These are phyloP conservation scores for Alternaria infectoria DNA, from an alignment of 2,329 filamentous ascomycete species.

Conservation along the genomic window DNA sequence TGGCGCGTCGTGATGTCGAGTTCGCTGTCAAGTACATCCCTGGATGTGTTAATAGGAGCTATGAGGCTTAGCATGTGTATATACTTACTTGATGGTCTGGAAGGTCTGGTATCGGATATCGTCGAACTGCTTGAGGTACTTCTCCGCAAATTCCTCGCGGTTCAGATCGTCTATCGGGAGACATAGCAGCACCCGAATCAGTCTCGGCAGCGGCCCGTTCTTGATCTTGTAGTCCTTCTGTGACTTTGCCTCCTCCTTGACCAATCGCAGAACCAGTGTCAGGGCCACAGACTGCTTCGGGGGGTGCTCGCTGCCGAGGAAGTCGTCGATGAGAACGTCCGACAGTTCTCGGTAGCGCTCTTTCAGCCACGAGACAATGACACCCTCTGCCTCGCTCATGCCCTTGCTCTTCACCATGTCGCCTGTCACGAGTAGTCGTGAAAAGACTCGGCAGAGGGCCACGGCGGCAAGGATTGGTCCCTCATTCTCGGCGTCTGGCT, in stretches of 20 bases:
- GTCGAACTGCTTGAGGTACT: slow-evolving; percentile 79
- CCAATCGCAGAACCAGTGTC: slow-evolving; percentile 79
- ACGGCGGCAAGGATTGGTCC: slow-evolving; percentile 73
- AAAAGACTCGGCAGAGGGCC: slow-evolving; percentile 84
- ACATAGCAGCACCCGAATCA: slow-evolving; percentile 68
- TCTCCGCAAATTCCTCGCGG: slow-evolving; percentile 76
- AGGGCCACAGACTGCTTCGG: slow-evolving; percentile 72
- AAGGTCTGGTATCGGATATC: slow-evolving; percentile 88
- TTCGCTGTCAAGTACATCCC: slow-evolving; percentile 37
- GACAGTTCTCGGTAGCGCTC: slow-evolving; percentile 76
- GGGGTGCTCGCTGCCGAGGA: slow-evolving; percentile 67
- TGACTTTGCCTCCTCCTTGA: slow-evolving; percentile 71
- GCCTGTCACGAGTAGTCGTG: slow-evolving; percentile 77
- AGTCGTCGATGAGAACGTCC: slow-evolving; percentile 60
- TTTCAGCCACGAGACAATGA: slow-evolving; percentile 80
- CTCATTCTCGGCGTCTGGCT: slow-evolving; percentile 60
- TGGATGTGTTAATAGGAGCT: slow-evolving; percentile 5
- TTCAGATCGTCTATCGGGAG: slow-evolving; percentile 64
- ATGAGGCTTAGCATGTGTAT: not conserved
- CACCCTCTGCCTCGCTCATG: slow-evolving; percentile 73
- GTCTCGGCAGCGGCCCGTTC: slow-evolving; percentile 66
- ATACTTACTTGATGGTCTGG: slow-evolving; percentile 70
- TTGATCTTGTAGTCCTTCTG: slow-evolving; percentile 69
- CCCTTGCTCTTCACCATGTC: slow-evolving; percentile 69
- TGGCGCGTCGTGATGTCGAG: slow-evolving; percentile 27